phyloP scores from a whole-genome alignment of 495 filamentous ascomycete species.

The Choiromyces venosus region DNA sequence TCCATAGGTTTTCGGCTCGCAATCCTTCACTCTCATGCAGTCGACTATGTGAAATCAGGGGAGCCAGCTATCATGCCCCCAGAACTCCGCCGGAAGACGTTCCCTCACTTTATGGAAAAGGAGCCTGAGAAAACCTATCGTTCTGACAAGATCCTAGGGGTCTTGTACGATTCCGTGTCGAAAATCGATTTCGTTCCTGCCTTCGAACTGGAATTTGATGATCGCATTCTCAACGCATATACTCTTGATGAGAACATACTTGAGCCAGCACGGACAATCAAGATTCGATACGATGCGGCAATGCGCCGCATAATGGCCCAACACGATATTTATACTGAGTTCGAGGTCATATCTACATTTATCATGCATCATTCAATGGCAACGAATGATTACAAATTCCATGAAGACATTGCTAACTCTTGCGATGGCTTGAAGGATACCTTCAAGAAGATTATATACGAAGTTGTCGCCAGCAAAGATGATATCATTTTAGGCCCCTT shows the following conservation, averaged over 20 bases:
- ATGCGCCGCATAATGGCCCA: conserved; percentile 79
- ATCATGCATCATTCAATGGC: conserved; percentile 63
- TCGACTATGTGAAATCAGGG: conserved; percentile 92
- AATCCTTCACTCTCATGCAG: conserved; percentile 76
- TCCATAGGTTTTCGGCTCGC: conserved; percentile 60
- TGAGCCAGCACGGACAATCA: conserved; percentile 58
- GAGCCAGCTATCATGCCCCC: conserved; percentile 62
- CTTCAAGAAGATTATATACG: conserved; percentile 60
- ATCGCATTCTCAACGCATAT: conserved; percentile 65
- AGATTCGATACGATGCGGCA: conserved; percentile 68
- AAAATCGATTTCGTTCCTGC: conserved; percentile 64
- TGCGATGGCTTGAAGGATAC: conserved; percentile 57
- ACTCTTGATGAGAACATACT: conserved; percentile 52
- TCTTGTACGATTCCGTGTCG: conserved; percentile 70
- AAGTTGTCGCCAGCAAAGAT: conserved; percentile 57
- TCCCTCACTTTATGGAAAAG: conserved; percentile 93
- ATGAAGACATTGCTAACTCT: conserved; percentile 71
- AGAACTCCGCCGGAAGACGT: conserved; percentile 55
- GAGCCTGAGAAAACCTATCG: conserved; percentile 54
- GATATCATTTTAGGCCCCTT: conserved; percentile 61
- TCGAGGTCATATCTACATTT: conserved; percentile 84
- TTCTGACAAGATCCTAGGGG: conserved; percentile 69
- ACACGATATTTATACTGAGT: conserved; percentile 79
- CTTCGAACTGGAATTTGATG: conserved; percentile 67
- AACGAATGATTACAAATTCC: conserved; percentile 72